Percentiles rank a stretch among this genome's conserved stretches.
phyloP scores from a whole-genome alignment of 148 eudicot species.

The Silene conica region DNA sequence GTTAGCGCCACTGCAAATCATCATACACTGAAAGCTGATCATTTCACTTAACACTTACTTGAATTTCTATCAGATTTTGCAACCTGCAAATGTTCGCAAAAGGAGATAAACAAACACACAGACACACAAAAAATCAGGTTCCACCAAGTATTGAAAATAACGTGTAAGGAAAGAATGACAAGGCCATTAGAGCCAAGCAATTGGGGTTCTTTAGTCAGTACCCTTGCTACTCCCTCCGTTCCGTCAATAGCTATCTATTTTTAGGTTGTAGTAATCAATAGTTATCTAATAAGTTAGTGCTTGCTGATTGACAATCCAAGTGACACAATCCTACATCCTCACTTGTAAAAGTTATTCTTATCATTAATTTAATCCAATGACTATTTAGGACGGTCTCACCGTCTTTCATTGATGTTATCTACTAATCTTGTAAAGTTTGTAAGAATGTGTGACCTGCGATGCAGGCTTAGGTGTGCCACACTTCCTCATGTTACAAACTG shows the following conservation, averaged over 20 bases:
- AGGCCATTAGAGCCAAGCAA: background rate
- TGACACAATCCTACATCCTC: too few relatives aligned
- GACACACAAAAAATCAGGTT: conserved; percentile 8
- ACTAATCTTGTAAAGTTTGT: too few relatives aligned
- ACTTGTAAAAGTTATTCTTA: too few relatives aligned
- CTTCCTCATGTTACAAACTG: conserved; percentile 97
- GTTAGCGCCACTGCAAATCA: background rate
- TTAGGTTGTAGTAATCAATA: too few relatives aligned
- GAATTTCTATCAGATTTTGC: conserved; percentile 52
- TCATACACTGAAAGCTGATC: background rate
- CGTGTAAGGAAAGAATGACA: background rate
- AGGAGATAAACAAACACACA: background rate
- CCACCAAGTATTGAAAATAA: too few relatives aligned
- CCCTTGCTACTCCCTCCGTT: background rate
- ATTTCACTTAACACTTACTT: conserved; percentile 23
- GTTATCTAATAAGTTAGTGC: too few relatives aligned
- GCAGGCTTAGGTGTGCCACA: conserved; percentile 94
- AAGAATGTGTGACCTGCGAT: conserved; percentile 55
- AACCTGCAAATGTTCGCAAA: conserved; percentile 39
- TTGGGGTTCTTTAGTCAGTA: background rate
- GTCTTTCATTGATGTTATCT: too few relatives aligned
- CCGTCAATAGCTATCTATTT: too few relatives aligned
- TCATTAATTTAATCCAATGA: too few relatives aligned
- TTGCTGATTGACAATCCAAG: too few relatives aligned
- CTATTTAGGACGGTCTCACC: too few relatives aligned